Base-by-base conservation (phyloP, 1,284 basidiomycete genomes). In the Pholiota adiposa region DNA sequence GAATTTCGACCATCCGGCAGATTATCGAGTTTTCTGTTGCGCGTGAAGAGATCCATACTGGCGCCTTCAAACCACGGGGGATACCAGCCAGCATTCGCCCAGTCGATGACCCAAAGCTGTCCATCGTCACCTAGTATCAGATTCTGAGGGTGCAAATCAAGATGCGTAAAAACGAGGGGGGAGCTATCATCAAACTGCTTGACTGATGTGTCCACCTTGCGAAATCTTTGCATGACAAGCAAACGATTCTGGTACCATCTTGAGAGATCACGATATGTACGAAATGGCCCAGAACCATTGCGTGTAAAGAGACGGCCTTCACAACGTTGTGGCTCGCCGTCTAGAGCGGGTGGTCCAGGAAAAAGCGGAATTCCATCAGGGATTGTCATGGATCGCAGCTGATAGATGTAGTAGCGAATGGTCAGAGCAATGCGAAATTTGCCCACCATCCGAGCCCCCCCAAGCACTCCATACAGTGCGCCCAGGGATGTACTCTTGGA, bases 101-200 rank as follows among this genome's bases (percentile, higher is more conserved):
- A 72, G 33, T 72, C 69, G 46, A 71, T 52, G 25, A 71, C 51
- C 65, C 70, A 73, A 29, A 73, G 55, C 14, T 51, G 56, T 29
- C 65, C 66, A 34, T 66, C 66, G 7, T 59, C 54, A 18, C 57
- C 69, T 0, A 70, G 11, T 12, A 72, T 60, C 6, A 73, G 64
- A 53, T 72, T 73, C 1, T 62, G 60, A 9, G 61, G 61, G 44
- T 61, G 58, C 11, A 72, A 56, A 40, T 61, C 60, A 9, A 50
- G 8, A 51, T 73, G 70, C 0, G 65, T 63, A 25, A 70, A 54
- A 51, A 70, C 69, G 16, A 70, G 63, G 2, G 65, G 62, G 18
- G 7, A 12, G 9, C 58, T 56, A 36, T 61, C 31, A 31, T 68
- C 67, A 11, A 62, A 59, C 11, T 18, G 38, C 21, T 19, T 11